Evolutionary conservation across 371 early-diverging fungal genomes (phyloP).

Genomic region (Mortierella sp.): DNA sequence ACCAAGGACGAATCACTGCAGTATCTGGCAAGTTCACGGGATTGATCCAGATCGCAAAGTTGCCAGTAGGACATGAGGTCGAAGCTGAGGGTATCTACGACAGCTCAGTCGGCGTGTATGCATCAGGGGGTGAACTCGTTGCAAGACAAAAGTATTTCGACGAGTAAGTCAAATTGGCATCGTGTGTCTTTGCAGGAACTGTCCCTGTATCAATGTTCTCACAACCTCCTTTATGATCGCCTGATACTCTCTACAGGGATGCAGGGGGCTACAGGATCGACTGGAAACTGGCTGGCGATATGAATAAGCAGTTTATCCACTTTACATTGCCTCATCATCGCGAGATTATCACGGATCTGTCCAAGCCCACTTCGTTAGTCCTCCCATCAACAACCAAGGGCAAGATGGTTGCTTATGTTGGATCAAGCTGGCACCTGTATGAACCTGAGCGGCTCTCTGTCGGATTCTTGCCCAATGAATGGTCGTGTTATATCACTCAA

Average conservation of each 20-base stretch:
- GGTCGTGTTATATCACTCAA: slow-evolving; percentile 52
- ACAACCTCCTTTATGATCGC: too few species aligned
- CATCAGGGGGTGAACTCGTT: slow-evolving; percentile 56
- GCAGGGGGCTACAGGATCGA: slow-evolving; percentile 57
- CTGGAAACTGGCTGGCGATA: slow-evolving; percentile 57
- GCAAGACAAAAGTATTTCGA: slow-evolving; percentile 16
- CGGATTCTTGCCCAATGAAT: slow-evolving; percentile 38
- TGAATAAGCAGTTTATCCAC: slow-evolving; percentile 28
- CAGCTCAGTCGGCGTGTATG: slow-evolving; percentile 59
- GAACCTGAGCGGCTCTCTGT: slow-evolving; percentile 52
- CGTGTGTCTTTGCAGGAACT: not conserved
- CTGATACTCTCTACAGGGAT: slow-evolving; percentile 29
- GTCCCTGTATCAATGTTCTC: too few species aligned
- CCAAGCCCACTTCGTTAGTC: slow-evolving; percentile 31
- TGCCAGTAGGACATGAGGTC: slow-evolving; percentile 47
- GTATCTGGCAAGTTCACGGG: slow-evolving; percentile 55
- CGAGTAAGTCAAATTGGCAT: slow-evolving; percentile 10
- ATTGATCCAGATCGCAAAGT: slow-evolving; percentile 60
- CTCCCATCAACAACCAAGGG: slow-evolving; percentile 72
- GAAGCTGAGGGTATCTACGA: slow-evolving; percentile 56
- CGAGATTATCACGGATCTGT: slow-evolving; percentile 43
- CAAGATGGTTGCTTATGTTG: slow-evolving; percentile 68
- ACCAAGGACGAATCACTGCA: slow-evolving; percentile 42
- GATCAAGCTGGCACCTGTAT: slow-evolving; percentile 66
- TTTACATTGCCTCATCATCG: slow-evolving; percentile 69